Base-by-base conservation (phyloP, 148 eudicot genomes). In the Rhododendron ovatum region DNA sequence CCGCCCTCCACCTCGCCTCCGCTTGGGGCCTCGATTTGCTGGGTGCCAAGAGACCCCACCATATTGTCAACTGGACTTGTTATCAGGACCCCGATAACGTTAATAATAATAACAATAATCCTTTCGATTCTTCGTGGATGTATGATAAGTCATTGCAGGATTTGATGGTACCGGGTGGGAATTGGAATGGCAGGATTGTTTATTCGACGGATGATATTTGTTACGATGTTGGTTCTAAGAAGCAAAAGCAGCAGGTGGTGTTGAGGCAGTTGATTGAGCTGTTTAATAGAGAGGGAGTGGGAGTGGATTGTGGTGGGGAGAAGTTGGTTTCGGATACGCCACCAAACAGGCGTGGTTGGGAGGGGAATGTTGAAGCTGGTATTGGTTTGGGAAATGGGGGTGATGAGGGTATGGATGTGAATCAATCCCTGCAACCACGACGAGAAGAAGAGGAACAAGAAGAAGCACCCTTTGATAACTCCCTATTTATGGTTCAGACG, bases 241-340 rank as follows among this genome's bases (percentile, higher is more conserved):
- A 92, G 87, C 86, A 89, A 84, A 91, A 92, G 85, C 84, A 89
- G 78, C 84, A 89, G 78, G 89, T 80, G 26, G 76, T 94, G 10
- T 77, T 90, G 82, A 92, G 89, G 88, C 99, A 95, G 88, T 80
- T 96, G 55, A 12, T 57, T 37, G 91, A 91, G 86, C 80, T 97
- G 86, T 30, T 55, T 41, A 76, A 75, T 20, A 80, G 47, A n/a
- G 83, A 81, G 50, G 24, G 30, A 35, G 48, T 35, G 71, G 83
- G 74, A 35, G 48, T 59, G 73, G 33, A 57, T 47, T 65, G 48
- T 17, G 43, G 39, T 33, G 71, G 28, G 24, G 84, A 82, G 84
- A 61, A 59, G 39, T 59, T 82, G 80, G 88, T 30, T 13, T 85
- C 87, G 13, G 37, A 73, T 81, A 84, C 88, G 20, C 86, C 88